Evolutionary conservation across 176 grass and related monocot species (phyloP), one percentile per base, ranked within the genome.

Genomic region (Puccinellia tenuiflora): DNA sequence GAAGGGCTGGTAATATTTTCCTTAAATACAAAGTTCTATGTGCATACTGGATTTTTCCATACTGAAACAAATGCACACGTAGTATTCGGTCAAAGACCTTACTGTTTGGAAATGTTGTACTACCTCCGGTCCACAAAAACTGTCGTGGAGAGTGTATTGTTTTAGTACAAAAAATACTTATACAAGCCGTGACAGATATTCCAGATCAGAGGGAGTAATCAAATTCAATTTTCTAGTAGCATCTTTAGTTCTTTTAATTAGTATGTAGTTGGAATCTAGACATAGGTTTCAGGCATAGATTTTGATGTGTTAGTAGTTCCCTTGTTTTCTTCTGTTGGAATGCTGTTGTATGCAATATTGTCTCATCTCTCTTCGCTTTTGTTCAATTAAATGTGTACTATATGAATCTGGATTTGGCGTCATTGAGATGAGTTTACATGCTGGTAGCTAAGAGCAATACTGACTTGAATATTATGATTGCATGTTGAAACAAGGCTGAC

Each of bases 401-500:
- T 48, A 21, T 35, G 18, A 43, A 72, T 82, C 46, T 90, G 26
- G 11, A 72, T 72, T 68, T 3, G n/a, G 43, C 1, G 26, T 26
- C 83, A 89, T 68, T 81, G 17, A 60, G 29, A 70, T 3, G 26
- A 50, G 52, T 80, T 47, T 25, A 50, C 25, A 35, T 29, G 25
- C 14, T 73, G 13, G 67, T 75, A 80, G 38, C 30, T 57, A 57
- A 57, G 60, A 20, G 31, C 46, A 46, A 69, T 59, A 68, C 59
- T 48, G 45, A 51, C 43, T 80, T 52, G 37, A 28, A 43, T 34
- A 18, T 57, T 67, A 40, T 78, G 39, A 11, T 40, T 68, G 26
- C 5, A 65, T 77, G 78, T 48, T 78, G 79, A 68, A 79, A 83
- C 24, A 67, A 79, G 1, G 6, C 75, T 90, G 18, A 68, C 72